These are phyloP conservation scores for Sextonia rubra DNA, from an alignment of 164 flowering plant genomes.

Conservation along the genomic window DNA sequence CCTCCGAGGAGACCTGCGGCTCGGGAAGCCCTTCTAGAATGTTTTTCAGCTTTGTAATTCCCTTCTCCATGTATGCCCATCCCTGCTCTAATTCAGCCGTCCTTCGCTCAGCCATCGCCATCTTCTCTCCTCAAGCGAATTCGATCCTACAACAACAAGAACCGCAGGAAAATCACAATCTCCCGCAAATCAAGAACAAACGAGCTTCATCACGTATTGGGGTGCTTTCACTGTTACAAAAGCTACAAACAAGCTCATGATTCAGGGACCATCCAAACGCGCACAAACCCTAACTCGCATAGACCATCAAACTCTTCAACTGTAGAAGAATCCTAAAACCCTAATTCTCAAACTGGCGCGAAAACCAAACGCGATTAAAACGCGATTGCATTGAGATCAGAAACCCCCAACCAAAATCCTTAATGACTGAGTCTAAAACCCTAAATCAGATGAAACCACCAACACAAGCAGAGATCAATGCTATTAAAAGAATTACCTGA, in stretches of 20 bases:
- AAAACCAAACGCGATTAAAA: background rate
- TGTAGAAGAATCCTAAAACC: background rate
- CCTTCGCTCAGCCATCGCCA: conserved; percentile 52
- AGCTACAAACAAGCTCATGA: background rate
- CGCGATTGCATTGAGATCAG: background rate
- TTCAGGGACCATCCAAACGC: background rate
- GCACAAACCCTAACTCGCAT: background rate
- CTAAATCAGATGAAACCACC: background rate
- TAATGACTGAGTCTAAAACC: background rate
- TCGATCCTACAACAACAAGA: background rate
- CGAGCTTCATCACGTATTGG: background rate
- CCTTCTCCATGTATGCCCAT: conserved; percentile 79
- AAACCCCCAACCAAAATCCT: background rate
- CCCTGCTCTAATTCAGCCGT: conserved; percentile 73
- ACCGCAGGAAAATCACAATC: background rate
- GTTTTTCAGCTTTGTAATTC: conserved; percentile 73
- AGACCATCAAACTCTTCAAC: too few relatives aligned
- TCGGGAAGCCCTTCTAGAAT: conserved; percentile 71
- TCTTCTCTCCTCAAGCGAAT: conserved; percentile 2
- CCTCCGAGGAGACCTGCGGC: conserved; percentile 68
- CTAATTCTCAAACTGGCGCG: background rate
- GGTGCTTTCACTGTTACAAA: too few relatives aligned
- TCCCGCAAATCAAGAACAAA: background rate
- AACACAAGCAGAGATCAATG: background rate
- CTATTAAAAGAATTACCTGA: background rate